Conservation (phyloP, 2,329 filamentous ascomycete genomes). For the Monilinia polystroma region DNA sequence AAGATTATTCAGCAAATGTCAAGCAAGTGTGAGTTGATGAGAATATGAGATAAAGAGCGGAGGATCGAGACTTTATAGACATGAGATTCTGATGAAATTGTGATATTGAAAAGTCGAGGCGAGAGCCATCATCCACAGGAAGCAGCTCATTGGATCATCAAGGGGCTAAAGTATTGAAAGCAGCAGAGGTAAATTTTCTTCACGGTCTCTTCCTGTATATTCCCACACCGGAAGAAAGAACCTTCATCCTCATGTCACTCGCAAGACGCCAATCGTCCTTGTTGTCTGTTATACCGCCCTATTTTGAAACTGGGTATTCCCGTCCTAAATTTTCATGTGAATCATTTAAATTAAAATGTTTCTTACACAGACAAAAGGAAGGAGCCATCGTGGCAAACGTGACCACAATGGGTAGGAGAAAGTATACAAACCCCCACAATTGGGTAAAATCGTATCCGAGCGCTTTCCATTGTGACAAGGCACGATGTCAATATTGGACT, state of each 20-base stretch:
- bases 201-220: neutral
- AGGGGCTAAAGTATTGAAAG: slow-evolving; percentile 5
- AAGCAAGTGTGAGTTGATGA: slow-evolving; percentile 16
- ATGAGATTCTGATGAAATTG: neutral
- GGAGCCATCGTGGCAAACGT: slow-evolving; percentile 4
- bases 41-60: neutral
- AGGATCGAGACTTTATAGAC: slow-evolving; percentile 3
- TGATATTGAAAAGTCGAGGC: slow-evolving; percentile 1
- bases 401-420: neutral
- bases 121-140: neutral
- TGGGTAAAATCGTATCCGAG: neutral
- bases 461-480: slow-evolving; percentile 1
- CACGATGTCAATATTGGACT: slow-evolving; percentile 6
- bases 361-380: neutral
- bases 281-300: slow-evolving; percentile 11
- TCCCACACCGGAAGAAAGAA: neutral
- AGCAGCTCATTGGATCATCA: neutral
- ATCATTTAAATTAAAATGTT: slow-evolving; percentile 23
- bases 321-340: neutral
- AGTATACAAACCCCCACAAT: neutral
- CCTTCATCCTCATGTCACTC: slow-evolving; percentile 5
- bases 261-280: slow-evolving; percentile 9
- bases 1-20: slow-evolving; percentile 5
- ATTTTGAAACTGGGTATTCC: neutral
- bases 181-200: neutral